Base-by-base conservation (phyloP, 176 grass and related monocot genomes). In the Zoysia japonica region DNA sequence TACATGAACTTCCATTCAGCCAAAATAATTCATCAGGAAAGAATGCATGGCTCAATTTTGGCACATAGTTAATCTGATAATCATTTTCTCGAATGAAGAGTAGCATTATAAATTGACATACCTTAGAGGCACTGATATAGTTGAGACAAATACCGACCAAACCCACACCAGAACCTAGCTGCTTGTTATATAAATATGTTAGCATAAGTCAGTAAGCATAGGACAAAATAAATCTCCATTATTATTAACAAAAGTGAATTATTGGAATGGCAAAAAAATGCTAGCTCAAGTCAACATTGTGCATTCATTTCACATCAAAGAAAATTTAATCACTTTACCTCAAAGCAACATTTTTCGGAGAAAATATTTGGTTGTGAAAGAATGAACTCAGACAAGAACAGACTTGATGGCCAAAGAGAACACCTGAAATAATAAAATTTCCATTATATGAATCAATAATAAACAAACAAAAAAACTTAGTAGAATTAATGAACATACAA, bases 161-260 rank as follows among this genome's bases (percentile, higher is more conserved):
- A 80, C 95, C 95, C 55, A 98, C 92, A 89, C 95, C 95, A 77
- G 92, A 94, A 71, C 95, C 95, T 72, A 98, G 84, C 92, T 94
- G 87, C 37, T 89, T 66, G 41, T 81, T 75, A 86, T 83, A 36
- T 41, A 70, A 71, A 78, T 7, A 85, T 78, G 37, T 14, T 64
- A 48, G 50, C 11, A 52, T 52, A 52, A 54, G 13, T 52, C 63
- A 51, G 63, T 61, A 77, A 50, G 54, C 45, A 50, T 51, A 68
- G 7, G 48, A 56, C 4, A 41, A 14, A 66, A 73, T 73, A 57
- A 46, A 55, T 51, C 10, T 47, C 50, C 17, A 47, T 36, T 55
- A 71, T 65, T 77, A 40, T 82, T 48, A 17, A 71, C 72, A 71
- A 11, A 82, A 56, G 1, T 11, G 11, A 35, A 40, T 3, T 52